phyloP scores from a whole-genome alignment of 2,329 filamentous ascomycete genomes.

The Madurella fahalii region DNA sequence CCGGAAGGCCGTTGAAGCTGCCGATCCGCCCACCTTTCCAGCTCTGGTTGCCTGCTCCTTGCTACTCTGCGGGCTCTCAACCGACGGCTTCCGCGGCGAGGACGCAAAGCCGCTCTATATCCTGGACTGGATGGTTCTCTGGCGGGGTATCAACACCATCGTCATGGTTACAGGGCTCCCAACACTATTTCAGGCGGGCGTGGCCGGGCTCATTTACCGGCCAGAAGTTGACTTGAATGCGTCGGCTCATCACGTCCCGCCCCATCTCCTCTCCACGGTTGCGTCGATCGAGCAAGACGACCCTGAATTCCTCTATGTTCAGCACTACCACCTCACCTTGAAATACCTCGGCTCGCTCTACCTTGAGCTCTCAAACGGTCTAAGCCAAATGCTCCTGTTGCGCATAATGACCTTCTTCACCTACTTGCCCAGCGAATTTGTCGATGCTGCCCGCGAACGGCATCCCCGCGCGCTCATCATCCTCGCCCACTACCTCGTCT shows the following conservation, averaged over 20 bases:
- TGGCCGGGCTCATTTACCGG: slow-evolving; percentile 46
- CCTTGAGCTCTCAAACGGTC: slow-evolving; percentile 41
- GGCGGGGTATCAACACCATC: slow-evolving; percentile 50
- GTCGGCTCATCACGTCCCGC: slow-evolving; percentile 40
- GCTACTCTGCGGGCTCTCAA: slow-evolving; percentile 48
- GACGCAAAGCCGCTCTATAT: slow-evolving; percentile 45
- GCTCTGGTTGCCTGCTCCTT: slow-evolving; percentile 51
- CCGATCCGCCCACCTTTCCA: slow-evolving; percentile 42
- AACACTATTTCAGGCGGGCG: slow-evolving; percentile 37
- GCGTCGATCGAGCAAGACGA: slow-evolving; percentile 38
- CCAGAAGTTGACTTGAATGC: slow-evolving; percentile 45
- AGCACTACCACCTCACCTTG: slow-evolving; percentile 44
- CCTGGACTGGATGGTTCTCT: slow-evolving; percentile 54
- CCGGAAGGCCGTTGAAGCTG: slow-evolving; percentile 46
- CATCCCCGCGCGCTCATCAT: slow-evolving; percentile 48
- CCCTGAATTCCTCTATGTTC: slow-evolving; percentile 36
- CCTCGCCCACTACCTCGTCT: slow-evolving; percentile 49
- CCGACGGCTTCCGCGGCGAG: slow-evolving; percentile 47
- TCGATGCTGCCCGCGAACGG: slow-evolving; percentile 39
- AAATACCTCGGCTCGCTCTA: slow-evolving; percentile 51
- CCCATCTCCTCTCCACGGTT: slow-evolving; percentile 47
- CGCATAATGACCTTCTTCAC: slow-evolving; percentile 53
- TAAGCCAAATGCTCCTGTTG: slow-evolving; percentile 42
- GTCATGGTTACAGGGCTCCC: slow-evolving; percentile 37
- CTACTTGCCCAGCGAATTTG: slow-evolving; percentile 43